Evolutionary conservation across 1,139 yeast genomes (phyloP).

Genomic region (Fermentozyma sake): DNA sequence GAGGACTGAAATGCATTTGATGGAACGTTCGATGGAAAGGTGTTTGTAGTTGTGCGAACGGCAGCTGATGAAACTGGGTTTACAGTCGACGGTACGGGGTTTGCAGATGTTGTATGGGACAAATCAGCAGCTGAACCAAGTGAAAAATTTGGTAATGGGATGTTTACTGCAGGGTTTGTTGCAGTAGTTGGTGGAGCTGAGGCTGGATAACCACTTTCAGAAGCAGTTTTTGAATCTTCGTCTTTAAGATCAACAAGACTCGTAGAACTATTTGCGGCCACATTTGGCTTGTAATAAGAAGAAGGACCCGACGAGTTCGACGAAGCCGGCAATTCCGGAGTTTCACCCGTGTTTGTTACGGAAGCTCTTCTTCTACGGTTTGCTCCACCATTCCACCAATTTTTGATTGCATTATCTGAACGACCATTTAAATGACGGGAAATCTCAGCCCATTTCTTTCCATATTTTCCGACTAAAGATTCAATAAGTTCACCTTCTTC

Average conservation of each 20-base stretch:
- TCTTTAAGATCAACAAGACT: too few species aligned
- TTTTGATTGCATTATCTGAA: slow-evolving; percentile 86
- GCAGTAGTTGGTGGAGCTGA: too few species aligned
- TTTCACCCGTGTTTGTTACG: too few species aligned
- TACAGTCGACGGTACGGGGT: not conserved
- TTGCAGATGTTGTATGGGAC: slow-evolving; percentile 1
- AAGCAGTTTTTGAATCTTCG: too few species aligned
- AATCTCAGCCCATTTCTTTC: slow-evolving; percentile 93
- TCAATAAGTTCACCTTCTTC: slow-evolving; percentile 85
- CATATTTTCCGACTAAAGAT: slow-evolving; percentile 70
- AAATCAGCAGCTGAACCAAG: too few species aligned
- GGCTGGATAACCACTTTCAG: too few species aligned
- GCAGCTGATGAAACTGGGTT: not conserved
- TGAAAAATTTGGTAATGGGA: too few species aligned
- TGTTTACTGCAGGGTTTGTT: too few species aligned
- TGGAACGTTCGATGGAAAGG: not conserved
- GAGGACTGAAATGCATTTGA: not conserved
- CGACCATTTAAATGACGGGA: slow-evolving; percentile 85
- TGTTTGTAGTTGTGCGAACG: not conserved
- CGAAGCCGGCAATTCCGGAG: slow-evolving; percentile 5
- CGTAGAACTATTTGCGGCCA: too few species aligned
- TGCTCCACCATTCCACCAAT: slow-evolving; percentile 97
- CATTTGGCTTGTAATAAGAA: not conserved
- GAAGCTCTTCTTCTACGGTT: slow-evolving; percentile 65
- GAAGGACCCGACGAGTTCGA: slow-evolving; percentile 2